Conservation (phyloP, 2,329 filamentous ascomycete genomes). For the Pseudovirgaria hyperparasitica region DNA sequence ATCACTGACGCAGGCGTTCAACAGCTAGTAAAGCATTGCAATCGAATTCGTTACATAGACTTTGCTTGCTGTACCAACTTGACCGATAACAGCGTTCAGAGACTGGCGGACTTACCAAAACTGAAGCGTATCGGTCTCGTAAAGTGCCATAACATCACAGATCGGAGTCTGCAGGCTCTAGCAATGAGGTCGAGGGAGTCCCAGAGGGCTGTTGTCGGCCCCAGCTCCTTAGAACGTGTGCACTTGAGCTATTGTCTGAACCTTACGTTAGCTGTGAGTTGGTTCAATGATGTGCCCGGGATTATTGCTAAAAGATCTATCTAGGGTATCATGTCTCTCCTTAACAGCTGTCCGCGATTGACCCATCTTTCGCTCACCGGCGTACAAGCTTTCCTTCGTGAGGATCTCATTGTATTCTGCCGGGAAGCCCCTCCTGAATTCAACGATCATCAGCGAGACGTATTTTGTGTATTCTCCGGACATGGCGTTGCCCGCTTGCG, state of each 20-base stretch:
- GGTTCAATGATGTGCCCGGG: too few relatives aligned
- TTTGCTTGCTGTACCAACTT: conserved; percentile 86
- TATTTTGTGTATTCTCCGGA: conserved; percentile 96
- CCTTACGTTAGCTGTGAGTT: conserved; percentile 63
- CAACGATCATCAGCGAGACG: conserved; percentile 83
- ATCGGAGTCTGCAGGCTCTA: conserved; percentile 74
- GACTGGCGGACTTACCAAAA: conserved; percentile 78
- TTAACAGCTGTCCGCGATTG: conserved; percentile 83
- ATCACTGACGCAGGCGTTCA: conserved; percentile 86
- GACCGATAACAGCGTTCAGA: conserved; percentile 75
- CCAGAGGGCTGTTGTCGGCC: conserved; percentile 43
- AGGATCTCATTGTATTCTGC: conserved; percentile 76
- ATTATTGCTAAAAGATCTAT: too few relatives aligned
- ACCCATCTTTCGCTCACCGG: conserved; percentile 93
- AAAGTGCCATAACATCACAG: conserved; percentile 84
- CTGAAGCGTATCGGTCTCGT: conserved; percentile 89
- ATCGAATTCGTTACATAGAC: conserved; percentile 93
- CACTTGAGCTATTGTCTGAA: conserved; percentile 92
- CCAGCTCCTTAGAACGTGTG: conserved; percentile 72
- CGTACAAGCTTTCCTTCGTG: conserved; percentile 76
- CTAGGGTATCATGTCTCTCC: conserved; percentile 76
- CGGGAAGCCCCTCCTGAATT: conserved; percentile 82
- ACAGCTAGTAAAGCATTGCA: conserved; percentile 72
- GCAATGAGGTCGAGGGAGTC: conserved; percentile 50
- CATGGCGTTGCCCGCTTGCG: conserved; percentile 67